Evolutionary conservation across 1,284 basidiomycete species (phyloP), one percentile per base, ranked within the genome.

Genomic region (Ceratobasidium sp.): DNA sequence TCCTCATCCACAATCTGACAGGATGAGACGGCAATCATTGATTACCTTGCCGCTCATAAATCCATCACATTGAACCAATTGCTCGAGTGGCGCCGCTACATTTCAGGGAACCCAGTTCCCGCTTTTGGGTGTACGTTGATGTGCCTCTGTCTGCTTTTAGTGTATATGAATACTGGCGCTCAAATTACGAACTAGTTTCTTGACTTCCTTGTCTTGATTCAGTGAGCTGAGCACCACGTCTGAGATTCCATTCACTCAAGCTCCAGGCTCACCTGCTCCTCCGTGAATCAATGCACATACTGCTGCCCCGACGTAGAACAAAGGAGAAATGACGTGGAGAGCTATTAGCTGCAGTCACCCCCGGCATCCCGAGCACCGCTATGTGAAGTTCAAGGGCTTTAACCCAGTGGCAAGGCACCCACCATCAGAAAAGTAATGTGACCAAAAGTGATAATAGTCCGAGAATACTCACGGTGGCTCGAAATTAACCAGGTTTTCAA

Each of bases 21-120:
- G 48, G 54, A 30, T 8, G 33, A 70, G 52, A 54, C 54, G 52
- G 54, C 33, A 57, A 70, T 70, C 48, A 55, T n/a, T 54, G 52
- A 70, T 70, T 35, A 23, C 52, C 50, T n/a, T 50, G 30, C 33
- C 50, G 54, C 50, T 38, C 27, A 27, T 38, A n/a, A n/a, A n/a
- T n/a, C n/a, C n/a, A n/a, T n/a, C n/a, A n/a, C n/a, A 60, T 69
- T 38, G 18, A 55, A 55, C 38, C 55, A 18, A 6, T n/a, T 55
- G 52, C 35, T 69, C 30, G 23, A 35, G n/a, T 54, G 54, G 50
- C 67, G 35, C 50, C n/a, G 50, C 33, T 69, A 20, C 50, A 20
- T 23, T 35, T 50, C 23, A 20, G 41, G 54, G 50, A 41, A 52
- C 33, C 33, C 54, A 44, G 10, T 35, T 54, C 23, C 67, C 50